These are phyloP conservation scores for Saccharomyces eubayanus DNA, from an alignment of 805 yeast species.

Conservation along the genomic window DNA sequence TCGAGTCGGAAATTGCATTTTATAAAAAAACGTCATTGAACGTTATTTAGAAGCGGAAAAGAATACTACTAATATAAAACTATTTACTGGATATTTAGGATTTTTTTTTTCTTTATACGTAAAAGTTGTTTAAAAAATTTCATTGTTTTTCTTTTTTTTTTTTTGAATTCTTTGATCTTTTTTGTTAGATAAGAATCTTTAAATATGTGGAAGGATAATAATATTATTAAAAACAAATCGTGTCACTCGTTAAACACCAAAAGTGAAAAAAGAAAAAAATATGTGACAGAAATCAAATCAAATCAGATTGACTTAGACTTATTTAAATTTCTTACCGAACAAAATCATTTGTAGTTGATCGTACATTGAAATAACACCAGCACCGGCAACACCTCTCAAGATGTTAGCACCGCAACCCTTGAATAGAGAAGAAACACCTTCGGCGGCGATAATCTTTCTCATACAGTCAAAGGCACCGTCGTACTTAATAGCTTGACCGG, in stretches of 20 bases:
- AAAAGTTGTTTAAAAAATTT: conserved; percentile 1
- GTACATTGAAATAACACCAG: conserved; percentile 97
- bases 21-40: not conserved
- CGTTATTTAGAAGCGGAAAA: not conserved
- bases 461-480: conserved; percentile 91
- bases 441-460: conserved; percentile 87
- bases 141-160: not conserved
- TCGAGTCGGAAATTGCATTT: not conserved
- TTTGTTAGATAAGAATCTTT: not conserved
- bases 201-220: not conserved
- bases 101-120: not conserved
- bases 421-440: conserved; percentile 89
- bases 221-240: conserved; percentile 1
- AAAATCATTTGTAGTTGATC: conserved; percentile 92
- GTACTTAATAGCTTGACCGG: conserved; percentile 97
- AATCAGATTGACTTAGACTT: conserved; percentile 14
- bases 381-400: conserved; percentile 99
- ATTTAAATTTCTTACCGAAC: conserved; percentile 92
- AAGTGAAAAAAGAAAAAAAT: not conserved
- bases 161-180: not conserved
- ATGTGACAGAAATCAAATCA: not conserved
- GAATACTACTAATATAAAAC: not conserved
- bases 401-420: conserved; percentile 99
- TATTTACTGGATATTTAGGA: not conserved
- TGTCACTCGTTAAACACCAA: not conserved